phyloP scores from a whole-genome alignment of 1,284 basidiomycete species.

The Cryptococcus neoformans region DNA sequence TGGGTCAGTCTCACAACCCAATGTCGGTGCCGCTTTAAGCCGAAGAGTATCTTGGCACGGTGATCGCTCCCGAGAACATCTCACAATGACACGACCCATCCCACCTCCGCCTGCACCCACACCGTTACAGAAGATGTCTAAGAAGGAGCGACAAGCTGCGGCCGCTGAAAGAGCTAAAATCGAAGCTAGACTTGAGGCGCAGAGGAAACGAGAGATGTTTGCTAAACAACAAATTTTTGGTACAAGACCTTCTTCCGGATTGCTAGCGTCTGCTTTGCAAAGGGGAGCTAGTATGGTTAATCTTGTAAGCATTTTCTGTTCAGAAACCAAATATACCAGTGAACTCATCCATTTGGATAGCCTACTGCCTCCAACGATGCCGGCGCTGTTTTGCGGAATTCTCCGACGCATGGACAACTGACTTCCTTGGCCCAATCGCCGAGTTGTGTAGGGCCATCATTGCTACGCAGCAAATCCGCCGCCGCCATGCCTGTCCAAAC shows the following conservation, averaged over 20 bases:
- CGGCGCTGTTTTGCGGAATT: slow-evolving; percentile 5
- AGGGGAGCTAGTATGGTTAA: slow-evolving; percentile 45
- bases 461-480: slow-evolving; percentile 42
- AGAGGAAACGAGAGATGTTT: slow-evolving; percentile 45
- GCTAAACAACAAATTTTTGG: slow-evolving; percentile 43
- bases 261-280: slow-evolving; percentile 39
- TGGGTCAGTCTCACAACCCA: slow-evolving; percentile 3
- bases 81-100: background rate
- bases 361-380: slow-evolving; percentile 3
- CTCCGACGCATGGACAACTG: slow-evolving; percentile 34
- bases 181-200: slow-evolving; percentile 39
- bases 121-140: slow-evolving; percentile 29
- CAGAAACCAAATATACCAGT: background rate
- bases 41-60: slow-evolving; percentile 6
- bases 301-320: slow-evolving; percentile 21
- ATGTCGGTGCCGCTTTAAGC: slow-evolving; percentile 4
- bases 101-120: slow-evolving; percentile 33
- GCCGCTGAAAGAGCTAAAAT: slow-evolving; percentile 32
- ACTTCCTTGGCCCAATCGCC: slow-evolving; percentile 24
- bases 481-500: slow-evolving; percentile 44
- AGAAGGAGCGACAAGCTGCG: slow-evolving; percentile 30
- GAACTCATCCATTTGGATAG: background rate
- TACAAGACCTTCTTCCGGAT: slow-evolving; percentile 12
- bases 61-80: slow-evolving; percentile 1
- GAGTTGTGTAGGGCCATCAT: slow-evolving; percentile 15